These are phyloP conservation scores for Hericium rajendrae DNA, from an alignment of 768 basidiomycete genomes.

Conservation along the genomic window DNA sequence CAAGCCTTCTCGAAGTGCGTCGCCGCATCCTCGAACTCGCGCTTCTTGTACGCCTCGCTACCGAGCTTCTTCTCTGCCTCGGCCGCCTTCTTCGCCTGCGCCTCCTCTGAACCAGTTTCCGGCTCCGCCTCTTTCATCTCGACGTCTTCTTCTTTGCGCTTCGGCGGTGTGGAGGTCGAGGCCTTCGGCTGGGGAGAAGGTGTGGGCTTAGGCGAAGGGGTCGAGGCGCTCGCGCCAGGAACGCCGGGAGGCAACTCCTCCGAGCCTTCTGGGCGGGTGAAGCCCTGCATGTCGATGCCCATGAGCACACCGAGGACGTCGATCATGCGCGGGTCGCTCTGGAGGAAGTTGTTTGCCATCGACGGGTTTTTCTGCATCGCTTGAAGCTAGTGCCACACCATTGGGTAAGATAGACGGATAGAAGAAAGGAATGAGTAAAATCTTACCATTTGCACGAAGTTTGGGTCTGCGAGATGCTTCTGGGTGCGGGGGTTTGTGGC, in stretches of 20 bases:
- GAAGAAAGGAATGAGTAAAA: neutral
- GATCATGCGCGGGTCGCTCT: conserved; percentile 83
- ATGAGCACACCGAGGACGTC: conserved; percentile 87
- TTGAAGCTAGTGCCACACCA: conserved; percentile 35
- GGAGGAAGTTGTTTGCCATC: conserved; percentile 50
- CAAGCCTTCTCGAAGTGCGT: conserved; percentile 78
- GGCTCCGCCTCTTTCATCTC: conserved; percentile 46
- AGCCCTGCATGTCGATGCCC: conserved; percentile 88
- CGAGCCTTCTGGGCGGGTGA: conserved; percentile 76
- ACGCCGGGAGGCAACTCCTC: conserved; percentile 37
- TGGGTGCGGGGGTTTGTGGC: conserved; percentile 80
- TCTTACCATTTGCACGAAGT: conserved; percentile 63
- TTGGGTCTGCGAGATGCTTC: conserved; percentile 74
- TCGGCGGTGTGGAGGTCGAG: conserved; percentile 22
- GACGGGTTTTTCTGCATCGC: conserved; percentile 59
- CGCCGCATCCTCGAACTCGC: conserved; percentile 71
- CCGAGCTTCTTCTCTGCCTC: conserved; percentile 75
- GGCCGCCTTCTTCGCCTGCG: conserved; percentile 65
- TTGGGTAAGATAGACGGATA: neutral
- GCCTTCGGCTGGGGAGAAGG: conserved; percentile 29
- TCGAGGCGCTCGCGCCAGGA: conserved; percentile 23
- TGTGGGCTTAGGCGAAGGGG: conserved; percentile 30
- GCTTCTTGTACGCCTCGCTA: conserved; percentile 74
- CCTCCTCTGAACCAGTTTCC: conserved; percentile 55
- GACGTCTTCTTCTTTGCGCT: conserved; percentile 42